Conservation (phyloP, 2,329 filamentous ascomycete species). For the Scedosporium minutisporum region DNA sequence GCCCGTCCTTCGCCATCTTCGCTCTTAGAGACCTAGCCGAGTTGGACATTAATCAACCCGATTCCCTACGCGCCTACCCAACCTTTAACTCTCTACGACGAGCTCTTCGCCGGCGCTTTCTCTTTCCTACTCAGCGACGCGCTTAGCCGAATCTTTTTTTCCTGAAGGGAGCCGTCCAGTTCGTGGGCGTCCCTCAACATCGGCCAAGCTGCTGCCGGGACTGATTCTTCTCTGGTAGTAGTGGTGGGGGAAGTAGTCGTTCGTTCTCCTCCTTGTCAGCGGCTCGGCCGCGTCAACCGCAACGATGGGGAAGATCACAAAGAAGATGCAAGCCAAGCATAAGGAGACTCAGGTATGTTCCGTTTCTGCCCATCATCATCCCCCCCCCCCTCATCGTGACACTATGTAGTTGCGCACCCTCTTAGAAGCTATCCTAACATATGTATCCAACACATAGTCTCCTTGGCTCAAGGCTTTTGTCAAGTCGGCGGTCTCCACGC, state of each 20-base stretch:
- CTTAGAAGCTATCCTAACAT: slow-evolving; percentile 14
- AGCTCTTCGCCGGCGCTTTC: background rate
- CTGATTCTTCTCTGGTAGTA: slow-evolving; percentile 29
- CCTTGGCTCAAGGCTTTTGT: slow-evolving; percentile 80
- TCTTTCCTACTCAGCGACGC: background rate
- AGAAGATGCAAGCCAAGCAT: slow-evolving; percentile 57
- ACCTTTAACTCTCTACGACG: background rate
- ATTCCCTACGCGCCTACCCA: background rate
- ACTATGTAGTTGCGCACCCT: background rate
- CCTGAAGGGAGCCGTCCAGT: background rate
- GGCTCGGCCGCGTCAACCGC: slow-evolving; percentile 48
- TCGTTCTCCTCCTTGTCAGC: slow-evolving; percentile 23
- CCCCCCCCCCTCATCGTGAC: background rate
- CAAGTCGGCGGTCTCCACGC: slow-evolving; percentile 54
- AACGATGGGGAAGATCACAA: slow-evolving; percentile 61
- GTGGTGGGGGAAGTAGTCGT: slow-evolving; percentile 48
- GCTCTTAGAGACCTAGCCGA: background rate
- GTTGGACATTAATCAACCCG: background rate
- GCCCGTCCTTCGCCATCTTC: background rate
- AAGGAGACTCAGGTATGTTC: slow-evolving; percentile 53
- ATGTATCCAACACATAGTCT: slow-evolving; percentile 47
- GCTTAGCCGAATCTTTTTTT: background rate
- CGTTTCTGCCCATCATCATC: background rate
- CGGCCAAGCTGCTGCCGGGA: slow-evolving; percentile 28
- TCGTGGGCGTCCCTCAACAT: background rate